Base-by-base conservation (phyloP, 139 green algal genomes). In the Dunaliella sp. region DNA sequence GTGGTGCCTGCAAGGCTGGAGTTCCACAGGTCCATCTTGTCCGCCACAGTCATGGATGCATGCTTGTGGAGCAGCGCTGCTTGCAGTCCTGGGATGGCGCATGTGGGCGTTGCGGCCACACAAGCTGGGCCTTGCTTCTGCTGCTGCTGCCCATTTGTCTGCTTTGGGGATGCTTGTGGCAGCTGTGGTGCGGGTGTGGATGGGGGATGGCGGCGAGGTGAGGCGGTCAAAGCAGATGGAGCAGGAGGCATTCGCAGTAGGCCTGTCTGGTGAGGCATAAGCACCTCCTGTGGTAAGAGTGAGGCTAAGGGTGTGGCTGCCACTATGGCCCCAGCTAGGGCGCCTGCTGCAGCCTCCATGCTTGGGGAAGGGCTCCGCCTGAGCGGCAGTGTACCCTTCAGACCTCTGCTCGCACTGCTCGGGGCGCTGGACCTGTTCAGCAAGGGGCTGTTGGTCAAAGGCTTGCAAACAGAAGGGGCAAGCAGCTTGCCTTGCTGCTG, bases 11-110 rank as follows among this genome's bases (percentile, higher is more conserved):
- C 48, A 7, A 7, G 7, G 48, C 48, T 65, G 48, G 48, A 7
- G 48, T 33, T 34, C 76, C 76, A 81, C 76, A 81, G 33, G n/a
- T 81, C 34, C 76, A 81, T 36, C 12, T 81, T 81, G n/a, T 81
- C 76, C n/a, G 30, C 34, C 12, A 81, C n/a, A 24, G n/a, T 81
- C 76, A 81, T 81, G 7, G 76, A 30, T 37, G n/a, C 76, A 30
- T 81, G 76, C 76, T 81, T 65, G 7, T 16, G 48, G 48, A 65
- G 48, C 48, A 26, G 48, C 48, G 16, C 48, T 7, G 48, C 48
- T 16, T 65, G 48, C 48, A 65, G 48, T 65, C 48, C 48, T 26
- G 48, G 48, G 48, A 26, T 7, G 7, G 16, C 16, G 7, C 48
- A 7, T 16, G 16, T 26, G 48, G 48, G 48, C 48, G 48, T 7